Conservation (phyloP, 371 early-diverging fungal species). For the Phascolomyces articulosus region DNA sequence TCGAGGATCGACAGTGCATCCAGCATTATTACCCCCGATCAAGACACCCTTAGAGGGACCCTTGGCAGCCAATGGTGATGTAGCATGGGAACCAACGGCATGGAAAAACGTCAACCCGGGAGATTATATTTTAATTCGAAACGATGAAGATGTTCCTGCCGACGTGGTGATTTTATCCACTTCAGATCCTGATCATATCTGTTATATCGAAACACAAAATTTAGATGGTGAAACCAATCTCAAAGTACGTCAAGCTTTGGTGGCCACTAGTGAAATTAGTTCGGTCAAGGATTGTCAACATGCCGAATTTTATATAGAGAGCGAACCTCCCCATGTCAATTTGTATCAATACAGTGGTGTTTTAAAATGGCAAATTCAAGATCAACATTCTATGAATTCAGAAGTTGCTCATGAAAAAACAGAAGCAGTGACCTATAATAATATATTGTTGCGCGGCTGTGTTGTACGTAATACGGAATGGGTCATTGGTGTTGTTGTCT, state of each 20-base stretch:
- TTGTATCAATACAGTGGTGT: slow-evolving; percentile 78
- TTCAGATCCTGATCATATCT: slow-evolving; percentile 62
- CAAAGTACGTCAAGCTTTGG: slow-evolving; percentile 60
- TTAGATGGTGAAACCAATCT: slow-evolving; percentile 89
- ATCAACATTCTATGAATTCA: slow-evolving; percentile 21
- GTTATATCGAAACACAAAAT: slow-evolving; percentile 84
- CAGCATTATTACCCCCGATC: slow-evolving; percentile 27
- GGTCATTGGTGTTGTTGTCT: slow-evolving; percentile 81
- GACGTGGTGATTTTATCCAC: slow-evolving; percentile 75
- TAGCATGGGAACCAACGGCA: slow-evolving; percentile 45
- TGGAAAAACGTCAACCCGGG: slow-evolving; percentile 93
- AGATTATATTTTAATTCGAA: slow-evolving; percentile 84
- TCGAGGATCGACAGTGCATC: slow-evolving; percentile 28
- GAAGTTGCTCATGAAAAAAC: slow-evolving; percentile 50
- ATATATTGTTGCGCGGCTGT: slow-evolving; percentile 90
- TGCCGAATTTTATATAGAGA: slow-evolving; percentile 66
- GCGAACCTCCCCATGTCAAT: slow-evolving; percentile 81
- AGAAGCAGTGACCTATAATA: slow-evolving; percentile 80
- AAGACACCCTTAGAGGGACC: slow-evolving; percentile 31
- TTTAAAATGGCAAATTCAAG: slow-evolving; percentile 52
- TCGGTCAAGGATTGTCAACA: slow-evolving; percentile 58
- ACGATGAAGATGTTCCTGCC: slow-evolving; percentile 93
- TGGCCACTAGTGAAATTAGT: slow-evolving; percentile 38
- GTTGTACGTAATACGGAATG: slow-evolving; percentile 89
- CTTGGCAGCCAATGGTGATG: slow-evolving; percentile 27